Conservation (phyloP, 2,329 filamentous ascomycete species). For the Beauveria caledonica region DNA sequence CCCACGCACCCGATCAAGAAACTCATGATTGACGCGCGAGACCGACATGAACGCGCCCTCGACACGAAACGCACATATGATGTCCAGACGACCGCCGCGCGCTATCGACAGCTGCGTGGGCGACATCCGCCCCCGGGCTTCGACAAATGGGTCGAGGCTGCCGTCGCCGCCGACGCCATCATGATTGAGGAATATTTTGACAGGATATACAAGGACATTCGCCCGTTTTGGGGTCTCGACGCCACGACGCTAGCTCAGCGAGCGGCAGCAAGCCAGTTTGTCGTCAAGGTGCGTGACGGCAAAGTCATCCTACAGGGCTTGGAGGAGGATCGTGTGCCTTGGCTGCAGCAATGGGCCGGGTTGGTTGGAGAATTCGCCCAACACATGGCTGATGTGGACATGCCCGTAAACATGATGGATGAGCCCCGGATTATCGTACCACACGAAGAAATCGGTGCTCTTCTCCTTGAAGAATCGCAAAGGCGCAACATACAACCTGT, state of each 20-base stretch:
- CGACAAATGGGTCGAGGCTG: conserved; percentile 50
- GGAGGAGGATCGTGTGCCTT: conserved; percentile 31
- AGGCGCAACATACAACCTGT: conserved; percentile 34
- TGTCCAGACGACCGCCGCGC: conserved; percentile 42
- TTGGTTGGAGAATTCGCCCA: conserved; percentile 44
- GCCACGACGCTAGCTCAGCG: conserved; percentile 29
- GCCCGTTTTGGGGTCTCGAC: conserved; percentile 52
- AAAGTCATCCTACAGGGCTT: conserved; percentile 32
- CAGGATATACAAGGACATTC: conserved; percentile 54
- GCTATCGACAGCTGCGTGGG: conserved; percentile 48
- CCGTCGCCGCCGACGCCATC: conserved; percentile 41
- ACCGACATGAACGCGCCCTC: conserved; percentile 33
- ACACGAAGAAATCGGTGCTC: conserved; percentile 45
- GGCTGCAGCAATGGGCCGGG: conserved; percentile 39
- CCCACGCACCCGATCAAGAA: conserved; percentile 41
- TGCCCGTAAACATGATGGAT: conserved; percentile 58
- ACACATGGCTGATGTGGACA: conserved; percentile 55
- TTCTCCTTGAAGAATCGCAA: conserved; percentile 39
- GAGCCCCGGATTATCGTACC: conserved; percentile 55
- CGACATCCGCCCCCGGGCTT: conserved; percentile 58
- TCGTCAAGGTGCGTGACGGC: conserved; percentile 41
- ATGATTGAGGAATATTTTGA: conserved; percentile 57
- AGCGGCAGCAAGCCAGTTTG: conserved; percentile 35
- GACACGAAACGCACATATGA: conserved; percentile 35
- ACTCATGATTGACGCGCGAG: conserved; percentile 39